Base-by-base conservation (phyloP, 352 stramenopile genomes). In the Pythium pyrilobum region DNA sequence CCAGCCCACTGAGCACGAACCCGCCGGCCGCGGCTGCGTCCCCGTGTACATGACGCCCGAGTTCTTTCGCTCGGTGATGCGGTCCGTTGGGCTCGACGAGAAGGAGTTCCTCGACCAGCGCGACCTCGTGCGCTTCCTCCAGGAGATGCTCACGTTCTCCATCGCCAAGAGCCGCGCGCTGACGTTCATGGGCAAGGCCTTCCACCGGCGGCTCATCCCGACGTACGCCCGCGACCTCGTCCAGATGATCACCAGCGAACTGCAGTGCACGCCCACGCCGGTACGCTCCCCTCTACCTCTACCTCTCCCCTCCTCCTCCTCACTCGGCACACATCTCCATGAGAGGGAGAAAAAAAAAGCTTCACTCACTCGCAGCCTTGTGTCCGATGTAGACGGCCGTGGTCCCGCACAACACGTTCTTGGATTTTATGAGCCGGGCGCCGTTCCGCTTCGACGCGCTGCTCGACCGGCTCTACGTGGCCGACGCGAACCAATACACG, bases 111-210 rank as follows among this genome's bases (percentile, higher is more conserved):
- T 66, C 9, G 56, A 85, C 12, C 47, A 59, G 20, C 74, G 58
- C 31, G 74, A 78, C 6, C 36, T 88, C 38, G 54, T 58, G 32
- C 64, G 71, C 18, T 77, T 82, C 20, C 29, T 79, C 18, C 72
- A 84, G 18, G 72, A 81, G 41, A 52, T 80, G 49, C 52, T 86
- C 4, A 71, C 73, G n/a, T 79, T 77, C 41, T 71, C 68, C 15
- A 71, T 88, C 52, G 71, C 74, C 23, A 66, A 64, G 13, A 88
- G 73, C 49, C 61, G 61, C 12, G 33, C 60, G 25, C 67, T 88
- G 13, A 70, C 63, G 25, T 80, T 86, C 52, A 64, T 86, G 69
- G 73, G 77, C 56, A 88, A 86, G 52, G 69, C 71, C 1, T 70
- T 75, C 34, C 77, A 88, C 53, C 68, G 71, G 10, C 61, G 77